A percentile compares a stretch with the other conserved stretches of the same genome.
These are phyloP conservation scores for Alternaria brassicae DNA, from an alignment of 2,329 filamentous ascomycete species.

Conservation along the genomic window DNA sequence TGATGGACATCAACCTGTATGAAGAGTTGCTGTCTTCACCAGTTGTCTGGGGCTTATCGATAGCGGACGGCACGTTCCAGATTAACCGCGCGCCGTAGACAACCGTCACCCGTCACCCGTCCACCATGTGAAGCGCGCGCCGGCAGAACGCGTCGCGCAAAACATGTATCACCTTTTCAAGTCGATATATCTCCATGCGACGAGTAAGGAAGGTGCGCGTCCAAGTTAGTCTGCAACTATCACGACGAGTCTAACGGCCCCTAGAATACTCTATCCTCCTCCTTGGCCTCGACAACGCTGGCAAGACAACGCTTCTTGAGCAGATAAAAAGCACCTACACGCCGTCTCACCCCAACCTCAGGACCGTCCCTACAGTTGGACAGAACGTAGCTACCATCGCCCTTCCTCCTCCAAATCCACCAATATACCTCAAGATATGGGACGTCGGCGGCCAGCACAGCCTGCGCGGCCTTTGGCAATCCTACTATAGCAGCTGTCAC, in stretches of 20 bases:
- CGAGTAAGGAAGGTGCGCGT: constrained; percentile 85
- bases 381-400: constrained; percentile 95
- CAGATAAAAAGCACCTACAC: constrained; percentile 91
- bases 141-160: constrained; percentile 15
- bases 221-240: not conserved
- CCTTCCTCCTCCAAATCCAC: constrained; percentile 65
- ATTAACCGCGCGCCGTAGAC: constrained; percentile 13
- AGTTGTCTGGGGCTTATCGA: constrained; percentile 14
- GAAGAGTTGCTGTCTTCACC: not conserved
- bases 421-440: constrained; percentile 99
- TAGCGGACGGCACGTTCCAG: constrained; percentile 8
- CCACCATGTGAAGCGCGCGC: constrained; percentile 30
- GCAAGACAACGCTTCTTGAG: constrained; percentile 97
- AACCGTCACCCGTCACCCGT: not conserved
- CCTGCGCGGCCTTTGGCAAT: constrained; percentile 90
- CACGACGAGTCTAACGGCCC: constrained; percentile 11
- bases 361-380: constrained; percentile 95
- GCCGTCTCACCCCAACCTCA: constrained; percentile 70
- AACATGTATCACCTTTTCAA: constrained; percentile 95
- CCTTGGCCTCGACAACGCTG: constrained; percentile 95
- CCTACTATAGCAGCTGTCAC: constrained; percentile 92
- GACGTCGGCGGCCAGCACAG: constrained; percentile 94
- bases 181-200: constrained; percentile 91
- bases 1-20: no score
- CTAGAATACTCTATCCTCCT: constrained; percentile 96